Base-by-base conservation (phyloP, 805 yeast genomes). In the Candida vaughaniae region DNA sequence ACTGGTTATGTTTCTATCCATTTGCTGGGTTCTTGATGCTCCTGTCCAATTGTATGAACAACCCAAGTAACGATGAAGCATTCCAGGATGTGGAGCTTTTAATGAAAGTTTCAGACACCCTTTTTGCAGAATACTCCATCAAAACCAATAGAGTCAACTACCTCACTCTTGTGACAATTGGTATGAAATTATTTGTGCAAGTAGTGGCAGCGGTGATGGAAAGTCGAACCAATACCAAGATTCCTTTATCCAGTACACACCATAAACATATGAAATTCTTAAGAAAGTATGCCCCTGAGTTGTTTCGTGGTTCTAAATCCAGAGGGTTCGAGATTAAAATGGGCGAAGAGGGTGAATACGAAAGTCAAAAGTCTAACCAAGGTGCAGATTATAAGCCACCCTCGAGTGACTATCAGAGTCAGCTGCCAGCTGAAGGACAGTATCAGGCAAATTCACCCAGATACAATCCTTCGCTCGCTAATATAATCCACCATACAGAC, bases 21-120 rank as follows among this genome's bases (percentile, higher is more conserved):
- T 53, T 62, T 33, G 46, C 52, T 33, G 66, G 64, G 4, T 55
- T 46, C 36, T 44, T 54, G 35, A 50, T 55, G 38, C 33, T 63
- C n/a, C 31, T 54, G 19, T 52, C 61, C 1, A 49, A 57, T 37
- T 46, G 54, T 27, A 36, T 59, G 46, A 49, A 27, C 28, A 45
- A 54, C 31, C 55, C 61, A 3, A 44, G 42, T 2, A 38, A 36
- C 12, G 47, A 47, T 2, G 63, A 57, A 7, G 33, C 46, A 3
- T 18, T 41, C 23, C 34, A 33, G 7, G 66, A 62, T 37, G 31
- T 59, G 33, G 36, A 48, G 19, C 39, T 62, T 19, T 46, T 62
- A 18, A 42, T 49, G 23, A 53, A 50, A 9, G 36, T 34, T 2
- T 34, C 43, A 2, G 32, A 37, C 22, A 10, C 17, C 8, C 35